Base-by-base conservation (phyloP, 306 rosid genomes). In the Hylodesmum podocarpum region DNA sequence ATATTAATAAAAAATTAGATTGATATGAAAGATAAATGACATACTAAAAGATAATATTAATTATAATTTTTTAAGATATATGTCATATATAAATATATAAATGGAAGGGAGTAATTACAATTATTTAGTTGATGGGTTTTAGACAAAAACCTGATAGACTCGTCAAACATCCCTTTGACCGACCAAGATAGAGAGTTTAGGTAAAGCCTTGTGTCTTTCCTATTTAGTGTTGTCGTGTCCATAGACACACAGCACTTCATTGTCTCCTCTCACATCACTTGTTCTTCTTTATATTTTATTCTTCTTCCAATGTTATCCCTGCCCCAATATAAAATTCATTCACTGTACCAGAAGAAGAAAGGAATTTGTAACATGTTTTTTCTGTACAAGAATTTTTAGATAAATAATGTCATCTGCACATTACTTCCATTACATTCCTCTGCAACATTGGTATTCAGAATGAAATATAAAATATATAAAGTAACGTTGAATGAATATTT, bases 231-330 rank as follows among this genome's bases (percentile, higher is more conserved):
- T 36, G 41, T 36, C 41, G 41, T n/a, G n/a, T n/a, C n/a, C n/a
- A n/a, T n/a, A 36, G 41, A 2, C 41, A 36, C 41, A 36, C 41
- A n/a, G n/a, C n/a, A n/a, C n/a, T n/a, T n/a, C 36, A 33, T 50
- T 16, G 10, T 27, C 28, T 28, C 15, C 59, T 43, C 8, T 47
- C 58, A 16, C 19, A 28, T 2, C 41, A 9, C 43, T 13, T 46
- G 71, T 6, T 72, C 40, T 28, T 33, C 25, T 33, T 24, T 5
- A 22, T 51, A n/a, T 22, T 72, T 47, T 5, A 3, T 40, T 36
- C 5, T 40, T 36, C 5, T 43, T 80, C 79, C 73, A 53, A 43
- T 33, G 55, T 19, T 73, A 16, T 16, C 73, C 75, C 75, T 33
- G n/a, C 8, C 8, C 61, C 21, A 12, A 31, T 33, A 27, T 53